phyloP scores from a whole-genome alignment of 345 rosid species.

The Eucalyptus marginata region DNA sequence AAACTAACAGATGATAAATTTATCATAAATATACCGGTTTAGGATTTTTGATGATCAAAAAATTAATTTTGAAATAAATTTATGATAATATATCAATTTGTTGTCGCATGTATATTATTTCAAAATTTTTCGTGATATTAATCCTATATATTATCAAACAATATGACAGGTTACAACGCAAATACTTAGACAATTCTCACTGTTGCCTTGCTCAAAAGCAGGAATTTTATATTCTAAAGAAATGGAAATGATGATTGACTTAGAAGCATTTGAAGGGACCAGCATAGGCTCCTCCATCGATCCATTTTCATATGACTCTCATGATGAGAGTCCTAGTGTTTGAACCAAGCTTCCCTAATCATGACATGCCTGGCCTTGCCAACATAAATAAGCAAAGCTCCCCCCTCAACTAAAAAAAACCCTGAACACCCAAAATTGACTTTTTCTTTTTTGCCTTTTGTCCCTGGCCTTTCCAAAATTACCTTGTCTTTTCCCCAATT shows the following conservation, averaged over 20 bases:
- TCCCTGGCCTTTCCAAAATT: neutral
- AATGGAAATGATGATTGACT: neutral
- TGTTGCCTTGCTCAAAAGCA: neutral
- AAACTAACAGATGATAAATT: rapidly evolving
- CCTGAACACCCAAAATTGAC: neutral
- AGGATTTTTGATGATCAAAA: rapidly evolving
- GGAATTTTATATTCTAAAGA: neutral
- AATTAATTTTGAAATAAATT: too few relatives aligned
- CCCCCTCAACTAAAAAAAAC: neutral
- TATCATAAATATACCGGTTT: rapidly evolving
- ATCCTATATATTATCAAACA: rapidly evolving
- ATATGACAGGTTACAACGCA: neutral
- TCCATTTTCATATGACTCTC: neutral
- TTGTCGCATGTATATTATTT: too few relatives aligned
- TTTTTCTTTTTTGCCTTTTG: neutral
- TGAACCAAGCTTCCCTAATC: neutral
- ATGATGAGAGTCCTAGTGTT: neutral
- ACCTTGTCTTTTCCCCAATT: neutral
- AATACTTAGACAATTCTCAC: neutral
- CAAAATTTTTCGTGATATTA: rapidly evolving
- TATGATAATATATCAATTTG: too few relatives aligned
- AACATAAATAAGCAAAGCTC: neutral
- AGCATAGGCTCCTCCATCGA: neutral
- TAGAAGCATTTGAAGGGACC: neutral
- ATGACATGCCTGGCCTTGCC: neutral